A percentile compares a stretch with the other conserved stretches of the same genome.
phyloP scores from a whole-genome alignment of 129 eudicot genomes.

The Helianthus tuberosus region DNA sequence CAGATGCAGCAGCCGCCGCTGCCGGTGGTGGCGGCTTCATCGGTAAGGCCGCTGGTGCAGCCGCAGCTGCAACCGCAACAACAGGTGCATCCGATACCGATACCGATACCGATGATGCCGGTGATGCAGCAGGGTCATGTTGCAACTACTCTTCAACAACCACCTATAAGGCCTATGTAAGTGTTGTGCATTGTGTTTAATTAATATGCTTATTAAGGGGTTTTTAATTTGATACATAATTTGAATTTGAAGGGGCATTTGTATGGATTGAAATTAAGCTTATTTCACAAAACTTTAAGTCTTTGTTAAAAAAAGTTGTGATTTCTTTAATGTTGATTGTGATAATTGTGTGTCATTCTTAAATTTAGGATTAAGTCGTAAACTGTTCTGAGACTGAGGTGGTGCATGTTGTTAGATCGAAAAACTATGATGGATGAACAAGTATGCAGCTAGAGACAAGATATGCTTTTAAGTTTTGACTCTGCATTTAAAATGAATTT shows the following conservation, averaged over 20 bases:
- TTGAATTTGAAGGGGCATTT: slow-evolving; percentile 17
- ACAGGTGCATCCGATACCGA: not conserved
- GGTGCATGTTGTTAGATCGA: too few relatives aligned
- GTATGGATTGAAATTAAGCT: not conserved
- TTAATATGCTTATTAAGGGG: not conserved
- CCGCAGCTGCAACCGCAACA: slow-evolving; percentile 10
- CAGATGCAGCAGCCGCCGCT: slow-evolving; percentile 17
- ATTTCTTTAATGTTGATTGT: not conserved
- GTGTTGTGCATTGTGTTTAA: slow-evolving; percentile 21
- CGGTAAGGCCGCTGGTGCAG: not conserved
- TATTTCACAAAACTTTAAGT: not conserved
- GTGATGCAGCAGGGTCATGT: slow-evolving; percentile 12
- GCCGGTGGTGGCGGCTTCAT: slow-evolving; percentile 9
- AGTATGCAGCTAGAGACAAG: not conserved
- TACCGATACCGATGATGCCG: not conserved
- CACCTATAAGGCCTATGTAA: slow-evolving; percentile 47
- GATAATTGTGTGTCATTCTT: not conserved
- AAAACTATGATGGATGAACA: not conserved
- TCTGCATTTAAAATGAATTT: not conserved
- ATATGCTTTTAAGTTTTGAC: not conserved
- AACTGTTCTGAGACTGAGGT: too few relatives aligned
- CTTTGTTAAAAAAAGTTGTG: not conserved
- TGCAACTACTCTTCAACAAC: slow-evolving; percentile 23
- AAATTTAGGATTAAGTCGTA: too few relatives aligned
- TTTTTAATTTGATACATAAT: not conserved